Conservation (phyloP, 108 stramenopile genomes). For the Nannochloropsis gaditana region DNA sequence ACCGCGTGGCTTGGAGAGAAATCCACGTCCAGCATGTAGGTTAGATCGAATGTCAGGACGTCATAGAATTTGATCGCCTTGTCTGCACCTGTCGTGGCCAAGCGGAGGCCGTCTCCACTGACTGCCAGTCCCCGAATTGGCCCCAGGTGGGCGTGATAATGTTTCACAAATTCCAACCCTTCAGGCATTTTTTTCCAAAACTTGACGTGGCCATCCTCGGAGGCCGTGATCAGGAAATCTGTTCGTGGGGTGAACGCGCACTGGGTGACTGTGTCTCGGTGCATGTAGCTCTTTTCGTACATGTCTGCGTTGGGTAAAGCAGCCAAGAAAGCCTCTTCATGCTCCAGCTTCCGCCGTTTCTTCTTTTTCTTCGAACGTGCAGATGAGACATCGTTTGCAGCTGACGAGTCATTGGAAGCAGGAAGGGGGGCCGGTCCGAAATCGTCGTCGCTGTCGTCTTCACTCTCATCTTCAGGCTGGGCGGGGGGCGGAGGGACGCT, state of each 20-base stretch:
- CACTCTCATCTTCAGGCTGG: not conserved
- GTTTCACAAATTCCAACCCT: conserved; percentile 91
- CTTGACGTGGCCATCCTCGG: conserved; percentile 85
- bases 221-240: conserved; percentile 82
- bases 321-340: conserved; percentile 49
- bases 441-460: conserved; percentile 6
- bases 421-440: not conserved
- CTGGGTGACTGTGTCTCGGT: conserved; percentile 76
- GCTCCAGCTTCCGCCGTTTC: conserved; percentile 35
- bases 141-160: conserved; percentile 80
- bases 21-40: conserved; percentile 62
- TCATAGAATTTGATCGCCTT: conserved; percentile 90
- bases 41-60: conserved; percentile 81
- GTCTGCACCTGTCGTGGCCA: conserved; percentile 73
- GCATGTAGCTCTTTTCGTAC: conserved; percentile 76
- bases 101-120: conserved; percentile 66
- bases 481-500: not conserved
- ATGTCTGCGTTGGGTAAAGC: conserved; percentile 45
- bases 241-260: conserved; percentile 60
- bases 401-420: conserved; percentile 32
- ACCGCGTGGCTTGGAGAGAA: conserved; percentile 43
- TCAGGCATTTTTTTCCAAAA: conserved; percentile 87
- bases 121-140: conserved; percentile 61
- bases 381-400: conserved; percentile 26
- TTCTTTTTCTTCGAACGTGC: conserved; percentile 26